Evolutionary conservation across 768 basidiomycete species (phyloP).

Genomic region (Leucocoprinus leucothites): DNA sequence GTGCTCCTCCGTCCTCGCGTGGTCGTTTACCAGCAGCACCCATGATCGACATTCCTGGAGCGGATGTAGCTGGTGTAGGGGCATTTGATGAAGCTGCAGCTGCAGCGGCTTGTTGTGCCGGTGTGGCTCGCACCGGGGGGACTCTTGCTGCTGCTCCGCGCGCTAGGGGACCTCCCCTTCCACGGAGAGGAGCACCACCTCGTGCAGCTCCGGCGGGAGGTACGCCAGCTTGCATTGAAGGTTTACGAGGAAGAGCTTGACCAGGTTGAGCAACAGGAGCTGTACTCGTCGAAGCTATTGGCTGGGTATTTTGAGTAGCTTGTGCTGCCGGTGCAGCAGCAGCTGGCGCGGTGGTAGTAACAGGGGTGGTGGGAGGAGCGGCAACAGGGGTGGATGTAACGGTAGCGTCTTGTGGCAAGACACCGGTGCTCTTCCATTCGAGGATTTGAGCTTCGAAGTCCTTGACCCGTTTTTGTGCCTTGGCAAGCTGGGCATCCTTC

Average conservation of each 20-base stretch:
- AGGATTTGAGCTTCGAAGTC: constrained; percentile 64
- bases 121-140: constrained; percentile 10
- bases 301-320: constrained; percentile 9
- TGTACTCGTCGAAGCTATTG: not conserved
- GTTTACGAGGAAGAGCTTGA: not conserved
- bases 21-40: constrained; percentile 66
- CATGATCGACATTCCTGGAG: constrained; percentile 52
- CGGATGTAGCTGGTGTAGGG: constrained; percentile 17
- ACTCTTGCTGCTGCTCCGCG: constrained; percentile 12
- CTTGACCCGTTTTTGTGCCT: constrained; percentile 58
- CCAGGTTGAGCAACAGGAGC: not conserved
- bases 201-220: constrained; percentile 9
- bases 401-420: constrained; percentile 37
- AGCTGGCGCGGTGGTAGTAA: constrained; percentile 19
- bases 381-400: constrained; percentile 18
- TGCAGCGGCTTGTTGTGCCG: constrained; percentile 13
- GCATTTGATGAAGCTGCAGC: constrained; percentile 22
- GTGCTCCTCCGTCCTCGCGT: constrained; percentile 46
- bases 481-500: constrained; percentile 69
- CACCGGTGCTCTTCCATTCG: constrained; percentile 50
- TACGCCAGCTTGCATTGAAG: not conserved
- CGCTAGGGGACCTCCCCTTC: constrained; percentile 2
- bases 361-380: constrained; percentile 12
- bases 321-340: constrained; percentile 8
- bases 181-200: constrained; percentile 9